These are phyloP conservation scores for Raphanus raphanistrum DNA, from an alignment of 345 rosid genomes.

Conservation along the genomic window DNA sequence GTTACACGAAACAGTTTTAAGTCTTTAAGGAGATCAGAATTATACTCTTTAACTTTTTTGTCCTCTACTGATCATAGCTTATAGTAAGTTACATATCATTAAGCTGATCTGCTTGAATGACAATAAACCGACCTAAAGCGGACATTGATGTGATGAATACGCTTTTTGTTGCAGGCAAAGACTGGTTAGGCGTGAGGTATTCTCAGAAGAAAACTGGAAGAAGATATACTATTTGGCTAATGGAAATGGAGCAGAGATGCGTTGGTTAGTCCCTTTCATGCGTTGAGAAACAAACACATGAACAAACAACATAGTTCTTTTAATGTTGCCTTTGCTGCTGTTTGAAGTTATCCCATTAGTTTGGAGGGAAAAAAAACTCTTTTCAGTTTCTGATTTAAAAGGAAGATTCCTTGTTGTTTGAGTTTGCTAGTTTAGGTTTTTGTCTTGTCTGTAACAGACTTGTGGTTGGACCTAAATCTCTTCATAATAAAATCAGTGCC, in stretches of 20 bases:
- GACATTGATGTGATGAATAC: background rate
- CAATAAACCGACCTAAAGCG: background rate
- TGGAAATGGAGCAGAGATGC: slow-evolving; percentile 93
- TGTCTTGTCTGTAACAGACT: slow-evolving; percentile 31
- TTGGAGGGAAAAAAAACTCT: slow-evolving; percentile 17
- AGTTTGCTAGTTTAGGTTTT: slow-evolving; percentile 15
- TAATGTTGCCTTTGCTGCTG: slow-evolving; percentile 13
- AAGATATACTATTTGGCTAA: slow-evolving; percentile 71
- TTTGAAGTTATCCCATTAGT: slow-evolving; percentile 26
- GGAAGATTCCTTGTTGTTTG: slow-evolving; percentile 20
- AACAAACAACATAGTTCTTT: slow-evolving; percentile 20
- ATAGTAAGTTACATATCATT: slow-evolving; percentile 14
- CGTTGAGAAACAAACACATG: slow-evolving; percentile 44
- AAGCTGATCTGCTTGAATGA: background rate
- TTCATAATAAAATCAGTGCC: slow-evolving; percentile 22
- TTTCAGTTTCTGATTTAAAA: slow-evolving; percentile 20
- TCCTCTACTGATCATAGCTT: background rate
- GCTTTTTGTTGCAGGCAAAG: slow-evolving; percentile 65
- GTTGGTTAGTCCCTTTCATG: slow-evolving; percentile 72
- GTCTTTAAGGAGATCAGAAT: background rate
- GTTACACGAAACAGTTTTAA: slow-evolving; percentile 14
- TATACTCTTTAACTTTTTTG: background rate
- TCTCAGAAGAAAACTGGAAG: slow-evolving; percentile 85
- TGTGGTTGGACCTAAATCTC: slow-evolving; percentile 13
- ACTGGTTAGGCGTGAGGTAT: slow-evolving; percentile 64